A percentile compares a stretch with the other conserved stretches of the same genome.
Conservation (phyloP, 2,329 filamentous ascomycete species). For the Albifimbria verrucaria region DNA sequence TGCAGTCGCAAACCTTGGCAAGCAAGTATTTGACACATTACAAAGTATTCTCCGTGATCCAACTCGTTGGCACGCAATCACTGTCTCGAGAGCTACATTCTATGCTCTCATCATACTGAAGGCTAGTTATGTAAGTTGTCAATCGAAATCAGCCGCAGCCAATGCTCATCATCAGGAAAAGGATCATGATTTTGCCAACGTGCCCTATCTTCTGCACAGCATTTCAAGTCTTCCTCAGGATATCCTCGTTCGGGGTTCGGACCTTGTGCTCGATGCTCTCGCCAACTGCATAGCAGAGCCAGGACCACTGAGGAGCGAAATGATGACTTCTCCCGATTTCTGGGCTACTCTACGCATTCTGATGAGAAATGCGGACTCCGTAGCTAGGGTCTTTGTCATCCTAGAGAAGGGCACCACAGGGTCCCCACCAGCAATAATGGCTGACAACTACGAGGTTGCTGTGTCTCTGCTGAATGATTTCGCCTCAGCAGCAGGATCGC, state of each 20-base stretch:
- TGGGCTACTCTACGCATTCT: slow-evolving; percentile 86
- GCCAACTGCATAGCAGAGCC: slow-evolving; percentile 75
- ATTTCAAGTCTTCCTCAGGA: slow-evolving; percentile 85
- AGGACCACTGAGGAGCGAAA: slow-evolving; percentile 78
- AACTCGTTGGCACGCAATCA: slow-evolving; percentile 74
- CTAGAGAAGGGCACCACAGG: slow-evolving; percentile 73
- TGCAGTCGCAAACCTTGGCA: slow-evolving; percentile 70
- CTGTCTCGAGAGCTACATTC: slow-evolving; percentile 78
- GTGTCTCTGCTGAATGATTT: slow-evolving; percentile 86
- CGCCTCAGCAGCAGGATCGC: slow-evolving; percentile 75
- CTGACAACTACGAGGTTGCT: slow-evolving; percentile 92
- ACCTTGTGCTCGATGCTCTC: slow-evolving; percentile 74
- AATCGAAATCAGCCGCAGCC: no score
- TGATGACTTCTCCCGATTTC: slow-evolving; percentile 95
- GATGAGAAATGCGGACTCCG: slow-evolving; percentile 65
- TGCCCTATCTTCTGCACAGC: slow-evolving; percentile 85
- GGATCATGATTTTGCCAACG: slow-evolving; percentile 88
- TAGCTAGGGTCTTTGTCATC: slow-evolving; percentile 80
- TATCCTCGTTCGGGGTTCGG: slow-evolving; percentile 70
- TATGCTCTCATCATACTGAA: slow-evolving; percentile 82
- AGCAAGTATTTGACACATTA: slow-evolving; percentile 75
- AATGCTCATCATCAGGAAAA: slow-evolving; percentile 25
- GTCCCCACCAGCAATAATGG: slow-evolving; percentile 78
- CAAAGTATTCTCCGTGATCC: slow-evolving; percentile 79
- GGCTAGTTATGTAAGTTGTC: slow-evolving; percentile 79